A percentile compares a stretch with the other conserved stretches of the same genome.
These are phyloP conservation scores for Lojkania enalia DNA, from an alignment of 2,329 filamentous ascomycete species.

Conservation along the genomic window DNA sequence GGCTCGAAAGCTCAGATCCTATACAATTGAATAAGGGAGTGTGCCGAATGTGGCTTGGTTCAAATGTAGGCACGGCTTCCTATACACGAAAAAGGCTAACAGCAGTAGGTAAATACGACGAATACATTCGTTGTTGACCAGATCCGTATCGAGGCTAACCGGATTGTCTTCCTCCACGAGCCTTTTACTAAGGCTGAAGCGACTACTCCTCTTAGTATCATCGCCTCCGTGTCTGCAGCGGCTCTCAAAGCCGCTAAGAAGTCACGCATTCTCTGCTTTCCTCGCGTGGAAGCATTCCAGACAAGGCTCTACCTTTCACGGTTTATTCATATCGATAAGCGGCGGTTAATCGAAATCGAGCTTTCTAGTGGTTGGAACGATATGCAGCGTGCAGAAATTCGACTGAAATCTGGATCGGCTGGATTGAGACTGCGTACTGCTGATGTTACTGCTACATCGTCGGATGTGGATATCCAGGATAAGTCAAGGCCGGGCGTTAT, in stretches of 20 bases:
- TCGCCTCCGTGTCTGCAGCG: conserved; percentile 42
- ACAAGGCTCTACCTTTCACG: conserved; percentile 68
- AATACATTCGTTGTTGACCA: conserved; percentile 77
- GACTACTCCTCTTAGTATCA: conserved; percentile 54
- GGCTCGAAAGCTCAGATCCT: conserved; percentile 57
- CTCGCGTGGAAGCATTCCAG: conserved; percentile 69
- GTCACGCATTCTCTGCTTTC: conserved; percentile 72
- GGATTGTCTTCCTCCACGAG: conserved; percentile 68
- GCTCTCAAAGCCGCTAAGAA: conserved; percentile 43
- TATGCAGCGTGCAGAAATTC: conserved; percentile 53
- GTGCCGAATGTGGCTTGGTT: conserved; percentile 57
- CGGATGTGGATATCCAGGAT: conserved; percentile 47
- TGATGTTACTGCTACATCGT: conserved; percentile 51
- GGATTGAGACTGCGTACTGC: conserved; percentile 61
- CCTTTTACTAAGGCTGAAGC: conserved; percentile 57
- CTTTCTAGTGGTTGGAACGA: conserved; percentile 76
- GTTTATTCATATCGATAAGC: conserved; percentile 76
- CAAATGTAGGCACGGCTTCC: conserved; percentile 37
- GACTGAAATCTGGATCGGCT: conserved; percentile 62
- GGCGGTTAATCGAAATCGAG: conserved; percentile 74
- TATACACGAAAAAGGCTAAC: conserved; percentile 28
- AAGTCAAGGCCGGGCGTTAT: conserved; percentile 52
- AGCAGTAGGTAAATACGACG: conserved; percentile 62
- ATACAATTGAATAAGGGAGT: conserved; percentile 59
- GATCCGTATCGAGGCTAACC: conserved; percentile 66